Conservation (phyloP, 805 yeast genomes). For the Candida alai region DNA sequence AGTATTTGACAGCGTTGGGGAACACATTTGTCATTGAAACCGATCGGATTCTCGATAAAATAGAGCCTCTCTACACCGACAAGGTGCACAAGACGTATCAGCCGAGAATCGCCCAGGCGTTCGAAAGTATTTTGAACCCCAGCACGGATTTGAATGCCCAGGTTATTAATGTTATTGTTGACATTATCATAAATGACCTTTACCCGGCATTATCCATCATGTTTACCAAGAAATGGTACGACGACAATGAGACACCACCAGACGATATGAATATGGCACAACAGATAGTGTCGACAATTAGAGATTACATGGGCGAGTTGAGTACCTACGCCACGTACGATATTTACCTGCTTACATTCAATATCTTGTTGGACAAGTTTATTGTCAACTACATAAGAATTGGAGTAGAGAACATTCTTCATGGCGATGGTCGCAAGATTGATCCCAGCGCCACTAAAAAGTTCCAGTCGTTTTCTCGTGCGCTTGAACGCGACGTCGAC, state of each 20-base stretch:
- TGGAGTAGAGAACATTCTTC: conserved; percentile 38
- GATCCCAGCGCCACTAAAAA: conserved; percentile 35
- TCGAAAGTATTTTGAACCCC: conserved; percentile 47
- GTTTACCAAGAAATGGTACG: conserved; percentile 71
- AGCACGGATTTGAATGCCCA: conserved; percentile 79
- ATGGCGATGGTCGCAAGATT: conserved; percentile 39
- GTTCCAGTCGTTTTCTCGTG: conserved; percentile 35
- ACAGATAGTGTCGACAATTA: conserved; percentile 66
- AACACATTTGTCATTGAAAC: conserved; percentile 82
- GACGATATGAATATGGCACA: conserved; percentile 46
- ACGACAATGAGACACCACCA: conserved; percentile 18
- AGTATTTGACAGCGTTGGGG: conserved; percentile 77
- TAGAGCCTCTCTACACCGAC: conserved; percentile 58
- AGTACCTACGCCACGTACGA: conserved; percentile 43
- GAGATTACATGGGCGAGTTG: conserved; percentile 69
- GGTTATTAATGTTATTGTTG: conserved; percentile 64
- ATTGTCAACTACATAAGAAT: conserved; percentile 35
- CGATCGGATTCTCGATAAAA: conserved; percentile 59
- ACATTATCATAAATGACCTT: conserved; percentile 70
- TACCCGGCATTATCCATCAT: conserved; percentile 56
- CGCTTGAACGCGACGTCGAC: conserved; percentile 35
- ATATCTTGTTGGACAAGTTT: conserved; percentile 34
- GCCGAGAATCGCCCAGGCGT: conserved; percentile 29
- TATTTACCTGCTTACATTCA: conserved; percentile 36
- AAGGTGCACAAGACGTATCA: conserved; percentile 49